Evolutionary conservation across 2,329 filamentous ascomycete genomes (phyloP), one percentile per base, ranked within the genome.

Genomic region (Catunica adiposa): DNA sequence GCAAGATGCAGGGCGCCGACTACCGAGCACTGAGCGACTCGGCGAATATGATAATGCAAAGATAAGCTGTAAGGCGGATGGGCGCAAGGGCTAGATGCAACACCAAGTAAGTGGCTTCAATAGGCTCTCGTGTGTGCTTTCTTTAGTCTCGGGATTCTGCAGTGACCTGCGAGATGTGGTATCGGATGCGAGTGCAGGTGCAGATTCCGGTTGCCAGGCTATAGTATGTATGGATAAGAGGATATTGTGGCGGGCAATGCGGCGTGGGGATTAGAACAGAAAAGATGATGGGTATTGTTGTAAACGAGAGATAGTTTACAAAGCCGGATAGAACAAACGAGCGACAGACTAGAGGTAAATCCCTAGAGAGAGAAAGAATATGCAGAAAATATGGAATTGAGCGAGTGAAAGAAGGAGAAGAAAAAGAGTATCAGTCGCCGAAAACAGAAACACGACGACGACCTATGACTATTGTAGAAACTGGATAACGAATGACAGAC

Each of bases 321-420:
- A 25, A 52, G 53, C 26, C 31, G 54, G 47, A 29, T 52, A 29
- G 38, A 22, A 38, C 4, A 52, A 52, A 52, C 50, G 50, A 52
- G 50, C 22, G 50, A 52, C 50, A 52, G 50, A 52, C 50, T 38
- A 52, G 34, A 52, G n/a, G 17, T 22, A 20, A 29, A 54, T 47
- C n/a, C n/a, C 17, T 29, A 31, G 42, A n/a, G 34, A 42, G 17
- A 9, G 5, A n/a, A 47, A n/a, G n/a, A n/a, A n/a, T n/a, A 11
- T 34, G 46, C n/a, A 44, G 40, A 25, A 48, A 22, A 46, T 46
- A 22, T 23, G 11, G 44, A 22, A 25, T 48, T n/a, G 38, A 42
- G 20, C 20, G 31, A 40, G 14, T 25, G 17, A 40, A 38, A 23
- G 31, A 53, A 38, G 23, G 15, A 23, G 17, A 26, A 52, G 17